Base-by-base conservation (phyloP, 371 early-diverging fungal genomes). In the Lichtheimia ramosa region DNA sequence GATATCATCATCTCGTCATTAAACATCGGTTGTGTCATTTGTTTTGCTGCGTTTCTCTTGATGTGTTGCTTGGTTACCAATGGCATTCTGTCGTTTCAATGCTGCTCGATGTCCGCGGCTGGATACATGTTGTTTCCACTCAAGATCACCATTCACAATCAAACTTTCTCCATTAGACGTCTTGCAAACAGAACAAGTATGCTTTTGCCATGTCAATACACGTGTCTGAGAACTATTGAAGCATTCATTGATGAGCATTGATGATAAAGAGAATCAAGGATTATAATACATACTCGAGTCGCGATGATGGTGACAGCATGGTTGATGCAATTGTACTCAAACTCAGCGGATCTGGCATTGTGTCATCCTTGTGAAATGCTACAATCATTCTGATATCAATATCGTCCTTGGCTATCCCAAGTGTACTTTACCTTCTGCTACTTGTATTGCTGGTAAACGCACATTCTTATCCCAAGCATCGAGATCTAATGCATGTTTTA, bases 91-190 rank as follows among this genome's bases (percentile, higher is more conserved):
- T 34, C 66, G 69, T 41, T 78, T 78, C 7, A 69, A 34, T 23
- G 59, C 66, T 43, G 81, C 86, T 23, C 84, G 76, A 66, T 92
- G 92, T 21, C 73, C 69, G 15, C 86, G 79, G 39, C 89, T 83
- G 49, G 69, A 70, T 20, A 83, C 48, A 52, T 92, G 92, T 48
- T 85, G 85, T 39, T 81, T 71, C 84, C 87, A 89, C 55, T 88
- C 87, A 14, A 74, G 71, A 24, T 89, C 87, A 3, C 92, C 92
- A 63, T 88, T 85, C 7, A 90, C 65, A 41, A 85, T 73, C 3
- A 85, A 75, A 5, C 79, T 81, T 10, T 69, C 66, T 27, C 81
- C 74, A 21, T 61, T 59, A 0, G 65, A 48, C 8, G 68, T 65
- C 18, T 81, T 81, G 60, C 89, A 89, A 5, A 87, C 74, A n/a